Evolutionary conservation across 2,329 filamentous ascomycete genomes (phyloP), one percentile per base, ranked within the genome.

Genomic region (Aspergillus arachidicola): DNA sequence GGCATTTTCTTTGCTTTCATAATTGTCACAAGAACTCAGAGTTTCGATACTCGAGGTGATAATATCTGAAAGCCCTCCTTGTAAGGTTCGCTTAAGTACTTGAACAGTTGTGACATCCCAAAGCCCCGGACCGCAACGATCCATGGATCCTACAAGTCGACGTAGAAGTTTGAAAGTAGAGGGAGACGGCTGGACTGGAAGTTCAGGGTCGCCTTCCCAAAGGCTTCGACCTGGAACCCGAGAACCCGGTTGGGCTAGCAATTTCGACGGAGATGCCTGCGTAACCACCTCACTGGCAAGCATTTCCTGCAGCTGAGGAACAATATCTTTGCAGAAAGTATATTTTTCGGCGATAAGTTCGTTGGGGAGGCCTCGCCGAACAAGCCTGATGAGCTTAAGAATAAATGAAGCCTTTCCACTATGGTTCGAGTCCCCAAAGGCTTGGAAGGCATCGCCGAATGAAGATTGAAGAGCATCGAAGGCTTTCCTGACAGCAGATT

Each of bases 181-280:
- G 0, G 92, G 89, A 0, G 92, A 94, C 1, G 93, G 93, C 71
- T 95, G 92, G 6, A 88, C 84, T 0, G 94, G 94, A 48, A 97
- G 75, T 30, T 87, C 82, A 0, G 91, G 91, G 43, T 86, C 82
- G 0, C 91, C 91, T 73, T 96, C 93, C 94, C 94, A 97, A 0
- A 97, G 81, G 0, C 86, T 83, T 58, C 88, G 84, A 7, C 89
- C 88, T 2, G 84, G 83, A 0, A 91, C 83, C 32, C 72, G 75
- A 1, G 76, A 68, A 58, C 89, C 69, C 82, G 58, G 82, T 73
- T 58, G 84, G 76, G 38, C 64, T 58, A 74, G 79, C 23, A 75
- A 64, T 4, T 70, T 64, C 7, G 91, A 71, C 0, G 87, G 80
- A 0, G 81, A 73, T 14, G 69, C 65, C 30, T 72, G 63, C 9